phyloP scores from a whole-genome alignment of 164 flowering plant genomes.

The Sedum album region DNA sequence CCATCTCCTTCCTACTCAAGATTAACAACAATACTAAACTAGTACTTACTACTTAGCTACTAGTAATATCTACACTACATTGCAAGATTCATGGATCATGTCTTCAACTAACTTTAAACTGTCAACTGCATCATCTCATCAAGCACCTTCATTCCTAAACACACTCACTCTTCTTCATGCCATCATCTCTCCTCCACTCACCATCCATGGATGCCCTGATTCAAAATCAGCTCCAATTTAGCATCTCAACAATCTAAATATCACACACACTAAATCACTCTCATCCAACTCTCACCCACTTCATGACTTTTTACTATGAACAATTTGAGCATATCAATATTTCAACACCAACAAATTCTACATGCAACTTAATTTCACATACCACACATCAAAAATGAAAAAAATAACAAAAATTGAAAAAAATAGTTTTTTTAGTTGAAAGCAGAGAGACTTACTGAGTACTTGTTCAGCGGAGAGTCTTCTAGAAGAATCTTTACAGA shows the following conservation, averaged over 20 bases:
- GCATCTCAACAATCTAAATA: not conserved
- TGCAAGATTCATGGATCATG: slow-evolving; percentile 3
- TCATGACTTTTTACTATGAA: not conserved
- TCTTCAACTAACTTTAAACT: not conserved
- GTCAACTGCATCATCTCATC: not conserved
- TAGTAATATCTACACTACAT: not conserved
- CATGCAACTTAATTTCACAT: not conserved
- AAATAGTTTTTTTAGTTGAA: no score
- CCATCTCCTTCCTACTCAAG: not conserved
- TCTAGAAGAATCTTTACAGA: slow-evolving; percentile 39
- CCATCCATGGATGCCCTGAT: slow-evolving; percentile 76
- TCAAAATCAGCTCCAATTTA: not conserved
- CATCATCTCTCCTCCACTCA: slow-evolving; percentile 40
- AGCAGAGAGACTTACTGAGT: slow-evolving; percentile 32
- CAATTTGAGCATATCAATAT: not conserved
- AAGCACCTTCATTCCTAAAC: not conserved
- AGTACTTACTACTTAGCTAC: not conserved
- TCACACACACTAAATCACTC: not conserved
- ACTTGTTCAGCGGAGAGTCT: slow-evolving; percentile 57
- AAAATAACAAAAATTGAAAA: no score
- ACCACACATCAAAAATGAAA: no score
- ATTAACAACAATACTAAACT: not conserved
- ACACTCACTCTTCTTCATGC: not conserved
- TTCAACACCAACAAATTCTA: not conserved
- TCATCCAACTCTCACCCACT: not conserved